Evolutionary conservation across 257 asterid genomes (phyloP), one percentile per base, ranked within the genome.

Genomic region (Catharanthus roseus): DNA sequence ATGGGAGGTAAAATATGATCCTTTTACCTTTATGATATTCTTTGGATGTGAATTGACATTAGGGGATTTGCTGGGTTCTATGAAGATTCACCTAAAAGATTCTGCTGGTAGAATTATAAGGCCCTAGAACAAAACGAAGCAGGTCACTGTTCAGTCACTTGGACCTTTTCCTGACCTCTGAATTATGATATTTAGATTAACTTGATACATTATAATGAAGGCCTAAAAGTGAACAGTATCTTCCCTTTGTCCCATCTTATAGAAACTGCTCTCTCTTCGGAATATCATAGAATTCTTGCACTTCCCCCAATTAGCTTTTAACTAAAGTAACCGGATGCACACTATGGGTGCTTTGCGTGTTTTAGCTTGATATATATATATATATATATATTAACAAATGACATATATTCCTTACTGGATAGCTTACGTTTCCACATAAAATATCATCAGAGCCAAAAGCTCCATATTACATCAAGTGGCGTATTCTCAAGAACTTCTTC

Each of bases 1-100:
- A 44, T 92, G 98, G 98, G 98, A 92, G 98, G 98, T 90, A 85
- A 74, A 50, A 18, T 57, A 28, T 5, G 50, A 47, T 31, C 41
- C 36, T 38, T 63, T 23, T 70, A 29, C 12, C 45, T 15, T 55
- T 64, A 19, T 21, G 31, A 26, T 34, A 41, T 21, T 54, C 3
- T 41, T 57, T 4, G 39, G 33, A 57, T 10, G n/a, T 57, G 57
- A 70, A 16, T 13, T 51, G 24, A n/a, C 2, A 19, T 19, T 64
- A 2, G 33, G 21, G 9, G 0, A 49, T 49, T 19, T 44, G 38
- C 10, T 4, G 31, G 44, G 49, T 68, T 33, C 9, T 56, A 8
- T 19, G 15, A 28, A 41, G 10, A 5, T 18, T 23, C 36, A n/a
- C 38, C 5, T 29, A 72, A 1, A n/a, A 3, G 41, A 47, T 6